A percentile compares a stretch with the other conserved stretches of the same genome.
Evolutionary conservation across 805 yeast species (phyloP).

Genomic region (Scheffersomyces spartinae): DNA sequence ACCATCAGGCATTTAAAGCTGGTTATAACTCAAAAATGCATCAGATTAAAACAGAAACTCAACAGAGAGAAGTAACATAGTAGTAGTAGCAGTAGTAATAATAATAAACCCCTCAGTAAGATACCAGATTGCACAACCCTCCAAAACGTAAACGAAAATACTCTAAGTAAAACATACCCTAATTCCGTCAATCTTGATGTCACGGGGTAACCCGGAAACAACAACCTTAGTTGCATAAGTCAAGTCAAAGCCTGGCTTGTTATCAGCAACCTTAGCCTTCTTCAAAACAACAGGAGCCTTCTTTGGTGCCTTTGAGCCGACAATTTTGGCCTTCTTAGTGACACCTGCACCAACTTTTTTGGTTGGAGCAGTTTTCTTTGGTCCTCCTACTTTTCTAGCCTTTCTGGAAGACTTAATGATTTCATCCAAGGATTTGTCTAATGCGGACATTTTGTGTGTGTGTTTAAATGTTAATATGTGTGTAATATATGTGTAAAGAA

Average conservation of each 20-base stretch:
- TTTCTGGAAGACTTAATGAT: constrained; percentile 59
- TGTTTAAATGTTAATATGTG: too few species aligned
- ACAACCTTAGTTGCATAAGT: constrained; percentile 69
- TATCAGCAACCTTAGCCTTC: constrained; percentile 9
- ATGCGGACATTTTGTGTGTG: constrained; percentile 67
- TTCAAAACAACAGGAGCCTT: too few species aligned
- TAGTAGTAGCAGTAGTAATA: constrained; percentile 1
- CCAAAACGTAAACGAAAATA: too few species aligned
- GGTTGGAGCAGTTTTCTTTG: constrained; percentile 8
- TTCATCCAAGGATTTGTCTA: constrained; percentile 92
- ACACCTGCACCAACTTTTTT: constrained; percentile 20
- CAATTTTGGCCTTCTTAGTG: constrained; percentile 8
- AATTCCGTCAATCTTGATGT: constrained; percentile 72
- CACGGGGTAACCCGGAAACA: constrained; percentile 64
- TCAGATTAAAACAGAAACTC: not conserved
- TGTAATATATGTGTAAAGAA: too few species aligned
- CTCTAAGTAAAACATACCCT: constrained; percentile 79
- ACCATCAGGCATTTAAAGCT: not conserved
- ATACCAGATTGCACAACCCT: too few species aligned
- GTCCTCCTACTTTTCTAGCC: constrained; percentile 8
- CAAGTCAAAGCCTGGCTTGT: constrained; percentile 24
- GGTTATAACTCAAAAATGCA: constrained; percentile 1
- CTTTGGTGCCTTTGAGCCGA: constrained; percentile 12
- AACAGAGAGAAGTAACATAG: not conserved
- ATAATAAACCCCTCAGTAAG: constrained; percentile 1